Percentiles rank a stretch among this genome's conserved stretches.
Evolutionary conservation across 345 rosid species (phyloP).

Genomic region (Citrus hindsii): DNA sequence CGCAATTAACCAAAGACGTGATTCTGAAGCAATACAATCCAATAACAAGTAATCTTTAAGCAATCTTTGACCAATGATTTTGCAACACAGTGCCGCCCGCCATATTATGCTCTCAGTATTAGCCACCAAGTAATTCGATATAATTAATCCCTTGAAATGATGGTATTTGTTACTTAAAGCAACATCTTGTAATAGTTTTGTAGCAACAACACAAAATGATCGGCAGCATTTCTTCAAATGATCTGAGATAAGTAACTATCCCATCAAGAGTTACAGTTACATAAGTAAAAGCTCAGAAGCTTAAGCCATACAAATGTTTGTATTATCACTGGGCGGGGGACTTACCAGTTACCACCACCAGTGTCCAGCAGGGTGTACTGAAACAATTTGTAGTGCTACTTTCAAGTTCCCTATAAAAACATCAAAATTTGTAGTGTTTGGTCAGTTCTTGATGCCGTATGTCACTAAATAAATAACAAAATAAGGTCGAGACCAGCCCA

Average conservation of each 20-base stretch:
- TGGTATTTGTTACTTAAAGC: not conserved
- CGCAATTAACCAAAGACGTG: not conserved
- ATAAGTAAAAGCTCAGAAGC: not conserved
- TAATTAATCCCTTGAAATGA: not conserved
- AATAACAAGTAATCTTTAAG: not conserved
- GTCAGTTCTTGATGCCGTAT: not conserved
- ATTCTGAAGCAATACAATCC: not conserved
- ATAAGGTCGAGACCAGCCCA: constrained; percentile 11
- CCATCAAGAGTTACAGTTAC: not conserved
- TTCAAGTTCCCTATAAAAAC: not conserved
- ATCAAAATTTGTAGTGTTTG: not conserved
- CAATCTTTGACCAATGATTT: not conserved
- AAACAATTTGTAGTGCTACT: not conserved
- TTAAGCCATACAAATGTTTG: too few species aligned
- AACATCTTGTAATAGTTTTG: not conserved
- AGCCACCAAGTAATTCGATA: not conserved
- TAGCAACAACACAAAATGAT: not conserved
- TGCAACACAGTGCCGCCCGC: not conserved
- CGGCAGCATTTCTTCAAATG: not conserved
- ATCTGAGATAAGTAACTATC: not conserved
- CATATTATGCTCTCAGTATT: not conserved
- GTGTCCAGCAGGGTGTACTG: too few species aligned
- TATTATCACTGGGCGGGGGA: too few species aligned
- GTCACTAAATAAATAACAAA: not conserved
- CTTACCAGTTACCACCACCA: too few species aligned